Evolutionary conservation across 2,329 filamentous ascomycete species (phyloP).

Genomic region (Paraconiothyrium brasiliense): DNA sequence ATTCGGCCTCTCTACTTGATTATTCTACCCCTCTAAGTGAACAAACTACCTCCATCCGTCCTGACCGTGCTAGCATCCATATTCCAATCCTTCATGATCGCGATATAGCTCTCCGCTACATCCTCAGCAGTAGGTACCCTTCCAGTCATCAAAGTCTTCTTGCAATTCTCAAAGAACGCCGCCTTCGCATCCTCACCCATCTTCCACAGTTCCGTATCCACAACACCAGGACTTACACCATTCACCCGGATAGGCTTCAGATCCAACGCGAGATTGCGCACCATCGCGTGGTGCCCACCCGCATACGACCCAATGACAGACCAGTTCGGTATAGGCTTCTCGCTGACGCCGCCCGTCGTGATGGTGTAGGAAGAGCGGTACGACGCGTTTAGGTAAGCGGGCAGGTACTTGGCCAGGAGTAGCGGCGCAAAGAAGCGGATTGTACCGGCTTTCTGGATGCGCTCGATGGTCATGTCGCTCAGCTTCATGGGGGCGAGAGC

Average conservation of each 20-base stretch:
- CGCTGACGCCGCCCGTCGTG: slow-evolving; percentile 63
- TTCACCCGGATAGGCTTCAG: slow-evolving; percentile 72
- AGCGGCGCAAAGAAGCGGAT: slow-evolving; percentile 63
- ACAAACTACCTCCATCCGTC: slow-evolving; percentile 52
- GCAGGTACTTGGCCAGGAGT: slow-evolving; percentile 62
- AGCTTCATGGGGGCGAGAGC: slow-evolving; percentile 54
- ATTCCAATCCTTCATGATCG: slow-evolving; percentile 58
- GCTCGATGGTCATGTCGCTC: slow-evolving; percentile 52
- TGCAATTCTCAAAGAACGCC: slow-evolving; percentile 30
- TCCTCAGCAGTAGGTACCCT: slow-evolving; percentile 40
- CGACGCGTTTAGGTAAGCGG: slow-evolving; percentile 55
- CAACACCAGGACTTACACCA: slow-evolving; percentile 65
- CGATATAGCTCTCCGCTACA: slow-evolving; percentile 58
- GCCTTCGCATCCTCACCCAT: slow-evolving; percentile 39
- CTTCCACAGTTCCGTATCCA: slow-evolving; percentile 56
- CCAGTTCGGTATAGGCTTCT: slow-evolving; percentile 64
- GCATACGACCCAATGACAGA: slow-evolving; percentile 59
- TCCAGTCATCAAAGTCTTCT: slow-evolving; percentile 37
- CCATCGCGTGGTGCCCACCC: slow-evolving; percentile 63
- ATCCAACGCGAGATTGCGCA: slow-evolving; percentile 68
- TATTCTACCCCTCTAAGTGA: slow-evolving; percentile 21
- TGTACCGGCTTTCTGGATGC: slow-evolving; percentile 55
- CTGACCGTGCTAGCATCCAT: slow-evolving; percentile 56
- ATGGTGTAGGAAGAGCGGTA: slow-evolving; percentile 62
- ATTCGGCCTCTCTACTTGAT: neutral